Evolutionary conservation across 2,329 filamentous ascomycete genomes (phyloP).

Genomic region (Aspergillus puulaauensis): DNA sequence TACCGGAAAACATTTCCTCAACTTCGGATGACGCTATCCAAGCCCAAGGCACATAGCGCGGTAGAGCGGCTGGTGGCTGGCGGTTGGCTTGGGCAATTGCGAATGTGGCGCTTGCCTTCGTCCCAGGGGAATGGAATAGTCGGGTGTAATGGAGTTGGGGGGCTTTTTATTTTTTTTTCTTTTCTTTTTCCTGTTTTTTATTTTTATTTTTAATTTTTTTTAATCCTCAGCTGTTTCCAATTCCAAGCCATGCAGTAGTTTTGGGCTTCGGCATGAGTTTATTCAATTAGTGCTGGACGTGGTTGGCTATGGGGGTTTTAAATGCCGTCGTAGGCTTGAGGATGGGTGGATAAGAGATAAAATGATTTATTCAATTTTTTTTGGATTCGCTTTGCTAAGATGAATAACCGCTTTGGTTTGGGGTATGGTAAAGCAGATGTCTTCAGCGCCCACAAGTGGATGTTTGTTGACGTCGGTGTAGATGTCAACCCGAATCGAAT

Average conservation of each 20-base stretch:
- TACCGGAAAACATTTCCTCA: neutral
- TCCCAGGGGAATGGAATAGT: neutral
- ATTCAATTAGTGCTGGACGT: neutral
- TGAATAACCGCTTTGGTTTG: conserved; percentile 21
- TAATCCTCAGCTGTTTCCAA: too few species aligned
- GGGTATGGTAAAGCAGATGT: conserved; percentile 27
- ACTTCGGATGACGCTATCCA: neutral
- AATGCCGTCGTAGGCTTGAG: neutral
- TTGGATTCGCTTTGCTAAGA: conserved; percentile 11
- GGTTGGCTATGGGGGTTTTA: neutral
- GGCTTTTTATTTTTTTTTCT: neutral
- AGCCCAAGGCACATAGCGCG: neutral
- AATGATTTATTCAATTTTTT: conserved; percentile 6
- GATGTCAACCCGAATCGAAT: conserved; percentile 19
- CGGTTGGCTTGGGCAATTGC: neutral
- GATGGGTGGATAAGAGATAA: neutral
- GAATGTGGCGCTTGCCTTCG: neutral
- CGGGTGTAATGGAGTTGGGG: too few species aligned
- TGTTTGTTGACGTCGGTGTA: neutral
- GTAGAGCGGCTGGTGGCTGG: neutral
- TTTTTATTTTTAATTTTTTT: neutral
- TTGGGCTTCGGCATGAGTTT: neutral
- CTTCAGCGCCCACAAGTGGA: conserved; percentile 23
- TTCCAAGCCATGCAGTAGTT: neutral
- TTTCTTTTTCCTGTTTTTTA: neutral